Evolutionary conservation across 805 yeast species (phyloP).

Genomic region (Metschnikowia hibisci): DNA sequence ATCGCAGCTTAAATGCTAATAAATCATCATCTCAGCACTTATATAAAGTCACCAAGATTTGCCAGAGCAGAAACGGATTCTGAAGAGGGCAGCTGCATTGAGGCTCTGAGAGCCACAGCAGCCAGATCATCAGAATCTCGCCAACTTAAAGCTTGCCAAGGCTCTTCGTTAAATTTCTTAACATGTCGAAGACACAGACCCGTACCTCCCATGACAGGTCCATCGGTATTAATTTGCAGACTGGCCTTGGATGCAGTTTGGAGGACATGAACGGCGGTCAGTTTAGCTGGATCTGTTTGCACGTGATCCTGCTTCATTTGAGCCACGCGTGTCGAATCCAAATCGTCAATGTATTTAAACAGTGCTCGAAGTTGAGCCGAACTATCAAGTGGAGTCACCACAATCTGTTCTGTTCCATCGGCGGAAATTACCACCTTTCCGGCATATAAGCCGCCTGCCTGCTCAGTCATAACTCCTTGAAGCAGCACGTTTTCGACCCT

Average conservation of each 20-base stretch:
- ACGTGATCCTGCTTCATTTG: conserved; percentile 37
- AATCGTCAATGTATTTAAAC: conserved; percentile 72
- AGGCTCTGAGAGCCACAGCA: conserved; percentile 15
- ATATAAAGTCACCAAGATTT: conserved; percentile 21
- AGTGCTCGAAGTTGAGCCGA: conserved; percentile 78
- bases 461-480: conserved; percentile 62
- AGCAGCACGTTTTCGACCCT: conserved; percentile 57
- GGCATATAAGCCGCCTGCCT: conserved; percentile 45
- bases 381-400: conserved; percentile 60
- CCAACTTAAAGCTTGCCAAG: conserved; percentile 36
- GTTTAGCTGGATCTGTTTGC: conserved; percentile 13
- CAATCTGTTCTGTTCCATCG: conserved; percentile 37
- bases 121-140: conserved; percentile 16
- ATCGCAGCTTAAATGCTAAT: neutral
- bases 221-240: conserved; percentile 21
- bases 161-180: conserved; percentile 40
- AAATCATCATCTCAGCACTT: neutral
- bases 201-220: conserved; percentile 27
- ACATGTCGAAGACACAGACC: conserved; percentile 40
- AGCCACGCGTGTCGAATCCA: conserved; percentile 42
- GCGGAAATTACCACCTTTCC: conserved; percentile 25
- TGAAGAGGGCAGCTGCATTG: conserved; percentile 18
- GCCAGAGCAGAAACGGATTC: conserved; percentile 11
- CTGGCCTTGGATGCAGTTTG: conserved; percentile 38
- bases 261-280: conserved; percentile 35